Conservation (phyloP, 2,329 filamentous ascomycete genomes). For the Ascochyta clinopodiicola region DNA sequence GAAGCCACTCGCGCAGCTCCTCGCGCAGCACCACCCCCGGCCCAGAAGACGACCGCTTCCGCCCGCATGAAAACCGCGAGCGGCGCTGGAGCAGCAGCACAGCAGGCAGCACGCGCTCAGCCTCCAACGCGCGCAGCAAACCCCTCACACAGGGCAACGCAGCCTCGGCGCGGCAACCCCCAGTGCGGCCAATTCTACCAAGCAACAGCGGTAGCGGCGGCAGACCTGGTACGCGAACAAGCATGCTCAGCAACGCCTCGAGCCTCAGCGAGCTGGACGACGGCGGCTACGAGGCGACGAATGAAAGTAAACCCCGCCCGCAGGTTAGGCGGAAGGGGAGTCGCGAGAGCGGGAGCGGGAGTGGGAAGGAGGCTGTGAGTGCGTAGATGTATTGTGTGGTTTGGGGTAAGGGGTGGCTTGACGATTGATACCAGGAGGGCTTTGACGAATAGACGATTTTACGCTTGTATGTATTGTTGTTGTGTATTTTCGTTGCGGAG, state of each 20-base stretch:
- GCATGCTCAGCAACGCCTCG: slow-evolving; percentile 41
- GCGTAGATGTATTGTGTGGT: not conserved
- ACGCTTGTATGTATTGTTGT: too few relatives aligned
- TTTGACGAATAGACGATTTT: too few relatives aligned
- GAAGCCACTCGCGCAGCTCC: slow-evolving; percentile 40
- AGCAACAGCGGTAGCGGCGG: slow-evolving; percentile 37
- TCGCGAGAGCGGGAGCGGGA: slow-evolving; percentile 11
- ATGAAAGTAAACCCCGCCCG: slow-evolving; percentile 6
- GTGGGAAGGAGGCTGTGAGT: slow-evolving; percentile 9
- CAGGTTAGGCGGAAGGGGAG: slow-evolving; percentile 9
- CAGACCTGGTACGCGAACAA: slow-evolving; percentile 42
- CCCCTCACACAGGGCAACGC: slow-evolving; percentile 32
- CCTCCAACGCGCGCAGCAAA: slow-evolving; percentile 20
- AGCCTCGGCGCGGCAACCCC: slow-evolving; percentile 36
- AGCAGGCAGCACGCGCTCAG: slow-evolving; percentile 36
- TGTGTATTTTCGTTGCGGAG: too few relatives aligned
- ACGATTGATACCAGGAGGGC: slow-evolving; percentile 5
- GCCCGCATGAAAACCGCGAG: slow-evolving; percentile 28
- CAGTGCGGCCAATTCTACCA: slow-evolving; percentile 16
- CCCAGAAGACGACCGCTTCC: slow-evolving; percentile 33
- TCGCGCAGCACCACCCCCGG: slow-evolving; percentile 43
- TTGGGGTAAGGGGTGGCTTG: not conserved
- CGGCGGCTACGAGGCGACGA: slow-evolving; percentile 11
- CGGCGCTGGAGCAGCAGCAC: slow-evolving; percentile 46
- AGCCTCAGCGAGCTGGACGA: slow-evolving; percentile 30